Percentiles rank a stretch among this genome's conserved stretches.
These are phyloP conservation scores for Phaeosphaeria sp. DNA, from an alignment of 2,329 filamentous ascomycete genomes.

Conservation along the genomic window DNA sequence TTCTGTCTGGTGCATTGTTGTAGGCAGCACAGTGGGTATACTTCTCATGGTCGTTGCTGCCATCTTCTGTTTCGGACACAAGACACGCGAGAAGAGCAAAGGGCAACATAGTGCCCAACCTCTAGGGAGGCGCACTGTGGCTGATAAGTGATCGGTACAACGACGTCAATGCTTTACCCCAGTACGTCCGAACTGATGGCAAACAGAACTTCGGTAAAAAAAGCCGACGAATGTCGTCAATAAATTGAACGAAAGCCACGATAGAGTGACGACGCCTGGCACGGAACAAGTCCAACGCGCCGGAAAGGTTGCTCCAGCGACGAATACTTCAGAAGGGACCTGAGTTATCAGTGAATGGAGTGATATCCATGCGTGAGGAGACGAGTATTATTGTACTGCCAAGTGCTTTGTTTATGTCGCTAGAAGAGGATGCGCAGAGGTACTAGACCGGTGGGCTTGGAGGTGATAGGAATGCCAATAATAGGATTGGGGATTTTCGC, in stretches of 20 bases:
- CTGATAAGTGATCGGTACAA: not conserved
- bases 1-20: slow-evolving; percentile 3
- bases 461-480: not conserved
- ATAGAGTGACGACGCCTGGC: not conserved
- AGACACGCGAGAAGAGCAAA: not conserved
- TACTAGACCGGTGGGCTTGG: not conserved
- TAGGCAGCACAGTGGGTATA: slow-evolving; percentile 5
- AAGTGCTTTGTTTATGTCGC: not conserved
- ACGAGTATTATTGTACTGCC: not conserved
- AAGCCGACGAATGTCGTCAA: not conserved
- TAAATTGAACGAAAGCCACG: not conserved
- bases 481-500: not conserved
- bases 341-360: not conserved
- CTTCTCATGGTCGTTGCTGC: slow-evolving; percentile 3
- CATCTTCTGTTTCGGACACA: not conserved
- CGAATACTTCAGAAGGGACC: not conserved
- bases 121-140: not conserved
- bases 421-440: not conserved
- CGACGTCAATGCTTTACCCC: not conserved
- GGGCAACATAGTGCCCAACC: not conserved
- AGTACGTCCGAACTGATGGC: not conserved
- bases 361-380: not conserved
- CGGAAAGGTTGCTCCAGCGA: not conserved
- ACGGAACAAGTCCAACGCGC: not conserved
- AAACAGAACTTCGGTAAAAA: not conserved